phyloP scores from a whole-genome alignment of 2,329 filamentous ascomycete species.

The Penicillium sp. region DNA sequence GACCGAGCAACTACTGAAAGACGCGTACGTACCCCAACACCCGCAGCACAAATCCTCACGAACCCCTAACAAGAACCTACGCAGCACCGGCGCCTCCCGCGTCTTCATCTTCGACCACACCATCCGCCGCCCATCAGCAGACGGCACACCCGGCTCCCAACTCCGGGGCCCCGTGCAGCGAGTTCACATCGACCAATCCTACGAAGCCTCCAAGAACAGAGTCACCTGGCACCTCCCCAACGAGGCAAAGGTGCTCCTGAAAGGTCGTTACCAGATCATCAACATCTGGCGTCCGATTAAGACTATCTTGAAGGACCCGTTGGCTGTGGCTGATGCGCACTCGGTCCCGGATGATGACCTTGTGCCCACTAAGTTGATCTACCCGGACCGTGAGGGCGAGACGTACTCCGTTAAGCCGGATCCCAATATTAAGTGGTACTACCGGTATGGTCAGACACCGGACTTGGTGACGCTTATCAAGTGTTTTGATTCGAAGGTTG shows the following conservation, averaged over 20 bases:
- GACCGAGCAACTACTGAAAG: slow-evolving; percentile 47
- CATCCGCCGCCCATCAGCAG: slow-evolving; percentile 41
- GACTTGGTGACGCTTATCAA: slow-evolving; percentile 59
- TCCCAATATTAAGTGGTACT: slow-evolving; percentile 51
- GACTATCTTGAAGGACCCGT: slow-evolving; percentile 52
- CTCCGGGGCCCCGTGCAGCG: slow-evolving; percentile 47
- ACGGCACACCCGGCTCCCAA: slow-evolving; percentile 31
- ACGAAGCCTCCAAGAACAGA: slow-evolving; percentile 42
- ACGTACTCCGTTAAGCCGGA: slow-evolving; percentile 48
- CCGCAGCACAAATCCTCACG: not conserved
- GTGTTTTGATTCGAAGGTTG: slow-evolving; percentile 57
- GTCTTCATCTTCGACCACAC: slow-evolving; percentile 52
- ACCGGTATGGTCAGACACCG: slow-evolving; percentile 50
- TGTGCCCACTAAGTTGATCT: slow-evolving; percentile 49
- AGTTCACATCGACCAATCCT: slow-evolving; percentile 53
- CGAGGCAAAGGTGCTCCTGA: slow-evolving; percentile 43
- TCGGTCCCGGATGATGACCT: slow-evolving; percentile 52
- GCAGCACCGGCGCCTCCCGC: slow-evolving; percentile 41
- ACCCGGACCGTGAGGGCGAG: slow-evolving; percentile 51
- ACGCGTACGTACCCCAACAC: slow-evolving; percentile 30
- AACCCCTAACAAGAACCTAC: not conserved
- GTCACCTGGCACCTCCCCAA: slow-evolving; percentile 45
- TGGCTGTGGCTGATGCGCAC: slow-evolving; percentile 52
- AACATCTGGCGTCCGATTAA: slow-evolving; percentile 53
- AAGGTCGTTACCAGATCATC: slow-evolving; percentile 48